Base-by-base conservation (phyloP, 1,139 yeast genomes). In the Scheffersomyces cryptocercus region DNA sequence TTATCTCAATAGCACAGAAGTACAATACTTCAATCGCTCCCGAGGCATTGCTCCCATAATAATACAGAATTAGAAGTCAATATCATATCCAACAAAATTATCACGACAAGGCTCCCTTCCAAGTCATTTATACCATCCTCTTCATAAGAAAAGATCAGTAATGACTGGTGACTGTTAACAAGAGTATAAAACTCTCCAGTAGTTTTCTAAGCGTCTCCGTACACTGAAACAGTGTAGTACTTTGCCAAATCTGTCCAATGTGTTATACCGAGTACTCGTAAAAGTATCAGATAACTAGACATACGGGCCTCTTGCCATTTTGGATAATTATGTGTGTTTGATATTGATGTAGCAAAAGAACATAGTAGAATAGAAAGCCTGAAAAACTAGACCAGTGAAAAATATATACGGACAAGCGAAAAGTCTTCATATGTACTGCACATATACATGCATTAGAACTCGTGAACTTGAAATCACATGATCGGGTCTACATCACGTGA, bases 241-340 rank as follows among this genome's bases (percentile, higher is more conserved):
- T 31, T 31, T 20, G 35, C 43, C 45, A 34, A 28, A 20, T 28
- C 40, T 32, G 15, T 31, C 40, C 20, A 24, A 15, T 15, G 15
- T 32, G 36, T 30, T 44, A 44, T 28, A 29, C 37, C 26, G n/a
- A 20, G 26, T 20, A 20, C 26, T 20, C 26, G 7, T 20, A 20
- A 5, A 11, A 47, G 35, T 31, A 31, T 31, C 15, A 31, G 35
- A 31, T 31, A 31, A 31, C 47, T 48, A 46, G 67, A 82, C 88
- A 76, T 82, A 82, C 87, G 93, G 95, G 86, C 95, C 95, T 86
- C 95, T 85, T 81, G 90, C 95, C 95, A 87, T 87, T 77, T 79
- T 84, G 60, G 68, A 62, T 66, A 64, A 61, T 63, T 36, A 44
- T 45, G 46, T 45, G 37, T 28, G 43, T 47, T 40, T 30, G 42